phyloP scores from a whole-genome alignment of 164 flowering plant genomes.

The Dillenia suffruticosa region DNA sequence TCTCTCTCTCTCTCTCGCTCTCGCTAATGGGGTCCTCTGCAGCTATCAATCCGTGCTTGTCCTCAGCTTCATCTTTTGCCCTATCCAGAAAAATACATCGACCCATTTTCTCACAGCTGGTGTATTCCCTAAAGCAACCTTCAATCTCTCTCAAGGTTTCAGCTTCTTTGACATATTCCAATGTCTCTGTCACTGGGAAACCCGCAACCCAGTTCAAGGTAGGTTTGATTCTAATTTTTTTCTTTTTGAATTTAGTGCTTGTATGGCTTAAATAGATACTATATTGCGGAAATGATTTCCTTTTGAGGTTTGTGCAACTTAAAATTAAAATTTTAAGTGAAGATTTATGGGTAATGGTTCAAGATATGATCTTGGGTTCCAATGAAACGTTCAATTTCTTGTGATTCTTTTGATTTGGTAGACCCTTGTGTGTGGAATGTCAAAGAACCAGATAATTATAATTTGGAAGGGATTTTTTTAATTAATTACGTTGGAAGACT shows the following conservation, averaged over 20 bases:
- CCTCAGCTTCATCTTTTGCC: constrained; percentile 21
- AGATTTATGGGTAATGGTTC: too few species aligned
- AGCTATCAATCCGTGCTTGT: constrained; percentile 10
- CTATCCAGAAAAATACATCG: constrained; percentile 6
- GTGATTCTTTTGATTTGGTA: too few species aligned
- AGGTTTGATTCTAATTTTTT: background rate
- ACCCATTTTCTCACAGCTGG: constrained; percentile 3
- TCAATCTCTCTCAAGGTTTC: constrained; percentile 13
- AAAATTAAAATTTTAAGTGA: background rate
- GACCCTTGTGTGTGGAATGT: too few species aligned
- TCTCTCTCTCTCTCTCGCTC: background rate
- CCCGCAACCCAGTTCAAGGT: constrained; percentile 35
- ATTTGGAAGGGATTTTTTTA: too few species aligned
- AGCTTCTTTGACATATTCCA: constrained; percentile 16
- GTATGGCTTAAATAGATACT: background rate
- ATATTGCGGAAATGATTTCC: background rate
- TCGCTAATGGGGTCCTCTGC: constrained; percentile 39
- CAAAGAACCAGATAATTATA: too few species aligned
- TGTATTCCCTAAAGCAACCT: constrained; percentile 3
- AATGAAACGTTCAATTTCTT: too few species aligned
- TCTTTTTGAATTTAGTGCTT: background rate
- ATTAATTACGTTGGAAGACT: too few species aligned
- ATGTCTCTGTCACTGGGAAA: constrained; percentile 14
- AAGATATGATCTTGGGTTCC: too few species aligned
- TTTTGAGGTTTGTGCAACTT: background rate